Evolutionary conservation across 176 grass and related monocot genomes (phyloP).

Genomic region (Alloteropsis semialata): DNA sequence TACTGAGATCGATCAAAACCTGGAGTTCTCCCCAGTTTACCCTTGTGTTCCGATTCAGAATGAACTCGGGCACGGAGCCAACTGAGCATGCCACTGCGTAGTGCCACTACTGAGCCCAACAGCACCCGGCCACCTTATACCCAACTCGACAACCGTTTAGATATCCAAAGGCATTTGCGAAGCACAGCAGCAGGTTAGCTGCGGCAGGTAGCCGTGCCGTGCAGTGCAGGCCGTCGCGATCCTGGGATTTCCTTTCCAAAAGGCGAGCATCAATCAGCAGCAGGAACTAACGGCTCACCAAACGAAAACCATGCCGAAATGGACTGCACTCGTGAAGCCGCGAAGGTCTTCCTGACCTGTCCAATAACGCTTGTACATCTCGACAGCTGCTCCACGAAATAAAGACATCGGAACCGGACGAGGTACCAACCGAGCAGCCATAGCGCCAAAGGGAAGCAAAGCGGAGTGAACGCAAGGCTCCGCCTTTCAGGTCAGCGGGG

Average conservation of each 20-base stretch:
- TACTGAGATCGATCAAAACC: neutral
- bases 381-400: neutral
- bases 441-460: conserved; percentile 15
- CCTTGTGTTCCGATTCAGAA: neutral
- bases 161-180: neutral
- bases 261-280: neutral
- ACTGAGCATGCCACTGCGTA: neutral
- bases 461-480: neutral
- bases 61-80: neutral
- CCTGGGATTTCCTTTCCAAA: neutral
- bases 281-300: neutral
- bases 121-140: neutral
- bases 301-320: neutral
- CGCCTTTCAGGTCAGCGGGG: neutral
- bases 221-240: neutral
- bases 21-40: neutral
- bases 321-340: neutral
- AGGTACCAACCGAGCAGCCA: neutral
- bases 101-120: neutral
- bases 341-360: neutral
- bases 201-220: neutral
- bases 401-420: neutral
- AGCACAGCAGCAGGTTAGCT: neutral
- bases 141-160: neutral
- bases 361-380: neutral